Evolutionary conservation across 768 basidiomycete genomes (phyloP).

Genomic region (Hericium coralloides): DNA sequence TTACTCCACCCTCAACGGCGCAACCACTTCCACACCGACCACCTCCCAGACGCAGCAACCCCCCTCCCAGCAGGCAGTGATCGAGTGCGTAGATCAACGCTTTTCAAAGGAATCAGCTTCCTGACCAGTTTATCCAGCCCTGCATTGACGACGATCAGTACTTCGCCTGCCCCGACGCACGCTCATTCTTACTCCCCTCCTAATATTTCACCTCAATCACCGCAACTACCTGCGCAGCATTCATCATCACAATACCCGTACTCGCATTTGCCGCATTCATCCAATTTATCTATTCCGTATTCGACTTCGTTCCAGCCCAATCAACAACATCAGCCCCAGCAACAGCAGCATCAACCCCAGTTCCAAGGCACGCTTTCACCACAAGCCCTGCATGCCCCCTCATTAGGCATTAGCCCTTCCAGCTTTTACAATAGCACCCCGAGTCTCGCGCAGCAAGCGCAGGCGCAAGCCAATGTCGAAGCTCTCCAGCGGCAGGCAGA

Average conservation of each 20-base stretch:
- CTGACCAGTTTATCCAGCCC: constrained; percentile 18
- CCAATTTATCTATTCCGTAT: constrained; percentile 23
- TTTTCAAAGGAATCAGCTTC: background rate
- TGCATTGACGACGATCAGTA: constrained; percentile 19
- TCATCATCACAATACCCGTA: constrained; percentile 30
- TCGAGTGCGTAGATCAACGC: constrained; percentile 9
- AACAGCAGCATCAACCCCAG: constrained; percentile 18
- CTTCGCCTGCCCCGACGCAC: constrained; percentile 1
- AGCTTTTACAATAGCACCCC: constrained; percentile 17
- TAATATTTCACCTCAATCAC: constrained; percentile 35
- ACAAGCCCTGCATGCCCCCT: constrained; percentile 42
- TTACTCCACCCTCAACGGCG: constrained; percentile 73
- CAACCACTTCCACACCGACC: constrained; percentile 42
- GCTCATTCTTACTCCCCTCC: constrained; percentile 17
- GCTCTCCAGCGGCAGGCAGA: too few relatives aligned
- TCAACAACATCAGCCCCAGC: constrained; percentile 1
- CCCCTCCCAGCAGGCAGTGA: constrained; percentile 19
- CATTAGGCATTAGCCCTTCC: constrained; percentile 21
- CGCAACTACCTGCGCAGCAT: constrained; percentile 28
- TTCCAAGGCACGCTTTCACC: constrained; percentile 50
- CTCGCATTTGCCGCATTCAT: constrained; percentile 22
- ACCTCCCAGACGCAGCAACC: constrained; percentile 24
- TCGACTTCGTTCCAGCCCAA: constrained; percentile 6
- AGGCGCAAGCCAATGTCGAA: constrained; percentile 9
- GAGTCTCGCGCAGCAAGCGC: constrained; percentile 20